These are phyloP conservation scores for Pestalotiopsis sp. DNA, from an alignment of 2,329 filamentous ascomycete species.

Conservation along the genomic window DNA sequence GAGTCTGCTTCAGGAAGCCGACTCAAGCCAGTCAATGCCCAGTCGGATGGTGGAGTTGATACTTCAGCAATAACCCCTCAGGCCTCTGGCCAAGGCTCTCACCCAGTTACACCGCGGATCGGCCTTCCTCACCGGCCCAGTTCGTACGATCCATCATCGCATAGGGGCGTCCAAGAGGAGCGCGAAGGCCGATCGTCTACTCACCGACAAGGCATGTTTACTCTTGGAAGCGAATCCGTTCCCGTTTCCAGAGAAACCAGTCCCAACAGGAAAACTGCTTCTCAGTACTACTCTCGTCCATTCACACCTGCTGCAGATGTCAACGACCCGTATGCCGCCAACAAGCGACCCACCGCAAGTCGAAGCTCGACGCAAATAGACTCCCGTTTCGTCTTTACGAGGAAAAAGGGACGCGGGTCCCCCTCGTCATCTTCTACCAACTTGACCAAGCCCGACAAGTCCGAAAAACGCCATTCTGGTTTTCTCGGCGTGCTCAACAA, in stretches of 20 bases:
- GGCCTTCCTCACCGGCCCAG: conserved; percentile 43
- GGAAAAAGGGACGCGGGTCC: conserved; percentile 69
- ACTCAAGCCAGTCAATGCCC: conserved; percentile 21
- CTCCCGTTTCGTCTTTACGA: conserved; percentile 80
- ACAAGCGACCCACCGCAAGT: conserved; percentile 71
- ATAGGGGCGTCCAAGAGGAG: conserved; percentile 41
- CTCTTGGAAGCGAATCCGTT: conserved; percentile 49
- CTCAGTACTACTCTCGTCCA: conserved; percentile 69
- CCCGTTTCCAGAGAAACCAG: conserved; percentile 64
- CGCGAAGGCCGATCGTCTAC: conserved; percentile 30
- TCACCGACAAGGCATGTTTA: conserved; percentile 60
- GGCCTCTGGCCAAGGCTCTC: conserved; percentile 60
- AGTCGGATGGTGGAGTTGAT: conserved; percentile 28
- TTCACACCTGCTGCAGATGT: conserved; percentile 78
- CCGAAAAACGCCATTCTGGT: conserved; percentile 56
- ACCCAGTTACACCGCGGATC: conserved; percentile 42
- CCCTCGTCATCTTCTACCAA: conserved; percentile 55
- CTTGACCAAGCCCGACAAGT: conserved; percentile 45
- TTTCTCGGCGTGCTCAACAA: conserved; percentile 42
- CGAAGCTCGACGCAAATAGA: conserved; percentile 70
- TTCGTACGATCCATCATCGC: conserved; percentile 44
- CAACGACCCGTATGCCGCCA: conserved; percentile 87
- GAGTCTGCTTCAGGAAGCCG: conserved; percentile 34
- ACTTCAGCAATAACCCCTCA: conserved; percentile 67
- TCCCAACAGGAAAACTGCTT: conserved; percentile 65